A percentile compares a stretch with the other conserved stretches of the same genome.
phyloP scores from a whole-genome alignment of 2,329 filamentous ascomycete genomes.

The Colletotrichum lini region DNA sequence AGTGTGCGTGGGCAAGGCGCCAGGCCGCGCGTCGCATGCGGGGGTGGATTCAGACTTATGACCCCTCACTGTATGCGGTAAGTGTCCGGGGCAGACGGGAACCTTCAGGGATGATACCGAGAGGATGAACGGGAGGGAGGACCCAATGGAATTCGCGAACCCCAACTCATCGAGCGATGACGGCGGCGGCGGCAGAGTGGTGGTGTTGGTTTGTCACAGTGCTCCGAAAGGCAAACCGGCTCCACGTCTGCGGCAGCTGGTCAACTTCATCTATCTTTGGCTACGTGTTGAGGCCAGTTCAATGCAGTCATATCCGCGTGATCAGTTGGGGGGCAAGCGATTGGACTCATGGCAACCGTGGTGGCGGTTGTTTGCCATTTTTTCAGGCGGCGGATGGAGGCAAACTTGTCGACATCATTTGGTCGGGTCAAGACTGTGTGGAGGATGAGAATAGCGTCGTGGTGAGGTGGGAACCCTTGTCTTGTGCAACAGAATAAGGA shows the following conservation, averaged over 20 bases:
- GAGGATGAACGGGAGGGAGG: constrained; percentile 23
- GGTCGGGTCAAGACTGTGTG: background rate
- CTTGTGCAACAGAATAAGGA: constrained; percentile 25
- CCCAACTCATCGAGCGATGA: constrained; percentile 18
- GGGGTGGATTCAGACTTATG: too few species aligned
- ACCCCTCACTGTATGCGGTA: too few species aligned
- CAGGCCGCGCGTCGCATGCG: too few species aligned
- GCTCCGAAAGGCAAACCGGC: background rate
- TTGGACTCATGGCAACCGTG: constrained; percentile 11
- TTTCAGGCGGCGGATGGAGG: constrained; percentile 5
- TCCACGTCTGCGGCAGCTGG: constrained; percentile 13
- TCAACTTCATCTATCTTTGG: background rate
- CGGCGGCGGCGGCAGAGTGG: constrained; percentile 13
- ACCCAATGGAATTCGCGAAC: constrained; percentile 27
- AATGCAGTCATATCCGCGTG: constrained; percentile 24
- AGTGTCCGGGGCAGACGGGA: constrained; percentile 2
- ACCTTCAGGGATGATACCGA: constrained; percentile 29
- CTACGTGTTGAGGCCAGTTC: constrained; percentile 5
- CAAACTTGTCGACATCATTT: constrained; percentile 25
- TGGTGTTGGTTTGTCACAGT: constrained; percentile 24
- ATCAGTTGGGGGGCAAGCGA: constrained; percentile 17
- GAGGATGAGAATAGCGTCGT: constrained; percentile 27
- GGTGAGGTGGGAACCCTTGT: constrained; percentile 23
- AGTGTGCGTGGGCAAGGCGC: too few species aligned
- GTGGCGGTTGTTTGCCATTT: constrained; percentile 17